These are phyloP conservation scores for Dactylella cylindrospora DNA, from an alignment of 2,329 filamentous ascomycete genomes.

Conservation along the genomic window DNA sequence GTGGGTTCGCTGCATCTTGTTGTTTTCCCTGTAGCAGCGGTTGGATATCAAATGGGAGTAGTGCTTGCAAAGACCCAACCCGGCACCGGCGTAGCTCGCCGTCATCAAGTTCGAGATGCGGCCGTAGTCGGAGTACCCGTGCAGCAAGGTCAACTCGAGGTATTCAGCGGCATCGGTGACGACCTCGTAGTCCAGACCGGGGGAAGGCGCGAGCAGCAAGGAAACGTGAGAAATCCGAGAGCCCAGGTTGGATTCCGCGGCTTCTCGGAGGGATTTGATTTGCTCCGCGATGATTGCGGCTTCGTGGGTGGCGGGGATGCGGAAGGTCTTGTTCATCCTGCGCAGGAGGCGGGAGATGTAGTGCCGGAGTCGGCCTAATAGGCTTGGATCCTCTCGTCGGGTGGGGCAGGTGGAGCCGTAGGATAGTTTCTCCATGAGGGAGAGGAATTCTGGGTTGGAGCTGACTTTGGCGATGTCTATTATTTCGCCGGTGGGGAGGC, in stretches of 20 bases:
- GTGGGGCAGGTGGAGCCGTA: slow-evolving; percentile 1
- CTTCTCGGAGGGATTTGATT: background rate
- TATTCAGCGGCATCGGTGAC: background rate
- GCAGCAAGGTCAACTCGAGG: slow-evolving; percentile 3
- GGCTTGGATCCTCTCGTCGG: slow-evolving; percentile 1
- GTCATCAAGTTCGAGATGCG: slow-evolving; percentile 3
- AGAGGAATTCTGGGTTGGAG: slow-evolving; percentile 3
- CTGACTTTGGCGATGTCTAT: slow-evolving; percentile 15
- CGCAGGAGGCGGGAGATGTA: too few relatives aligned
- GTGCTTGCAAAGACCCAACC: slow-evolving; percentile 3
- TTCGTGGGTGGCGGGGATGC: background rate
- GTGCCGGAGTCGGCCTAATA: background rate
- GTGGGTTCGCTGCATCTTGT: background rate
- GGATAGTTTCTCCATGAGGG: slow-evolving; percentile 2
- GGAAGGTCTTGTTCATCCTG: background rate
- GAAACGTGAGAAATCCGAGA: background rate
- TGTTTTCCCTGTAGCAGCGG: background rate
- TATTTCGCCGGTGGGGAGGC: slow-evolving; percentile 10
- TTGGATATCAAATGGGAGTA: background rate
- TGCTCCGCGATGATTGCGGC: slow-evolving; percentile 1
- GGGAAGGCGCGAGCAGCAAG: slow-evolving; percentile 1
- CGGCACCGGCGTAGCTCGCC: background rate
- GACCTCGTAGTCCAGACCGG: background rate
- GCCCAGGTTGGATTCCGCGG: background rate
- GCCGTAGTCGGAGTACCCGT: slow-evolving; percentile 5